These are phyloP conservation scores for Colletotrichum incanum DNA, from an alignment of 2,329 filamentous ascomycete genomes.

Conservation along the genomic window DNA sequence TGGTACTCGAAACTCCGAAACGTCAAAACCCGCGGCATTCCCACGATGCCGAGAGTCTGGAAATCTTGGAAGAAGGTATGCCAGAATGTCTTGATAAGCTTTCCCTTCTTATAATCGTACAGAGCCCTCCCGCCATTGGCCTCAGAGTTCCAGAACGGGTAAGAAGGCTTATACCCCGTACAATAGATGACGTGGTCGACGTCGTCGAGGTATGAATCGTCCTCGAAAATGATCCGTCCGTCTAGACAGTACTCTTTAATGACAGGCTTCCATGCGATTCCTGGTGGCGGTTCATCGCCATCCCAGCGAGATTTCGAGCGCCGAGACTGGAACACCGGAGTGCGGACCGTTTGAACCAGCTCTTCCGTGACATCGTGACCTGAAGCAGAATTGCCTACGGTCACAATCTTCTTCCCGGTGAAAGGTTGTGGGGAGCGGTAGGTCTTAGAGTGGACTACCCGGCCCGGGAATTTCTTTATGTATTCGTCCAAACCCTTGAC, in stretches of 20 bases:
- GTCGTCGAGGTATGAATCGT: conserved; percentile 54
- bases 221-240: conserved; percentile 61
- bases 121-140: conserved; percentile 60
- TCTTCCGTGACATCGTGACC: conserved; percentile 59
- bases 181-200: conserved; percentile 60
- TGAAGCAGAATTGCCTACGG: conserved; percentile 63
- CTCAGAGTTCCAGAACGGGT: conserved; percentile 64
- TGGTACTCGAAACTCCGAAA: conserved; percentile 72
- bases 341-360: conserved; percentile 53
- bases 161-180: conserved; percentile 61
- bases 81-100: conserved; percentile 62
- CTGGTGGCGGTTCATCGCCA: conserved; percentile 60
- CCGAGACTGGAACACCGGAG: conserved; percentile 67
- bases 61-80: conserved; percentile 68
- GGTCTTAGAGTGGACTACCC: conserved; percentile 62
- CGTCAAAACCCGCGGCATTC: conserved; percentile 65
- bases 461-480: conserved; percentile 55
- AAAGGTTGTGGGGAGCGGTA: conserved; percentile 59
- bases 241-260: conserved; percentile 61
- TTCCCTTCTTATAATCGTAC: conserved; percentile 64
- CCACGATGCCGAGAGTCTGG: conserved; percentile 65
- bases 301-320: conserved; percentile 67
- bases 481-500: conserved; percentile 62
- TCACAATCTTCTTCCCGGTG: conserved; percentile 53
- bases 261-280: conserved; percentile 69